Percentiles rank a stretch among this genome's conserved stretches.
These are phyloP conservation scores for Rhizophora apiculata DNA, from an alignment of 345 rosid genomes.

Conservation along the genomic window DNA sequence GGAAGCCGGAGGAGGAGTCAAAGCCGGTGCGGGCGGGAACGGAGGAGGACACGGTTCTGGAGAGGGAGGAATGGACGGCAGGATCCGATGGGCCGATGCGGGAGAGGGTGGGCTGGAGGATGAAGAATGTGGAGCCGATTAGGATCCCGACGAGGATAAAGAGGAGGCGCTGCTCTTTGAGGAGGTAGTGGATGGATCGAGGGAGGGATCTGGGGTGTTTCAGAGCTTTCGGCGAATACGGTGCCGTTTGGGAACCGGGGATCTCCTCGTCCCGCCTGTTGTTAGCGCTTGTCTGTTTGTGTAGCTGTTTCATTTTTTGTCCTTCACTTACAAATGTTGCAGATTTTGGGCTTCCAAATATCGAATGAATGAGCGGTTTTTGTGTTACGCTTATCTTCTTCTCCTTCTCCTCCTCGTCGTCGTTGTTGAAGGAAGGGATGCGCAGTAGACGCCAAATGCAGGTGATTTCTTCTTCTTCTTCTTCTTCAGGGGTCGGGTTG, in stretches of 20 bases:
- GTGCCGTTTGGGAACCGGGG: slow-evolving; percentile 37
- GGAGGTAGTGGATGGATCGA: slow-evolving; percentile 78
- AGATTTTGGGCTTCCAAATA: too few species aligned
- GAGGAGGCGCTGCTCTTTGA: slow-evolving; percentile 83
- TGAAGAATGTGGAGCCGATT: slow-evolving; percentile 91
- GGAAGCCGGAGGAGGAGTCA: neutral
- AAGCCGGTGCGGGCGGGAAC: neutral
- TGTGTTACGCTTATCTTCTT: too few species aligned
- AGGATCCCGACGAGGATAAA: slow-evolving; percentile 91
- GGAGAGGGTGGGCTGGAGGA: slow-evolving; percentile 84
- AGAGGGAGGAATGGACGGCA: slow-evolving; percentile 24
- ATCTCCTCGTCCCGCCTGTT: slow-evolving; percentile 60
- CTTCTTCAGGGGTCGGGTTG: too few species aligned
- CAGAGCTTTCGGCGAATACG: slow-evolving; percentile 63
- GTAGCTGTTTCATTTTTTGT: slow-evolving; percentile 66
- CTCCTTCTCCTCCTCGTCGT: too few species aligned
- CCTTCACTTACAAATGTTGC: too few species aligned
- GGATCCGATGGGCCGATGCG: slow-evolving; percentile 52
- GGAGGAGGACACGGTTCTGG: slow-evolving; percentile 32
- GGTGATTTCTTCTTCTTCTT: too few species aligned
- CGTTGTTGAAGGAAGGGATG: too few species aligned
- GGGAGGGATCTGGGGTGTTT: slow-evolving; percentile 82
- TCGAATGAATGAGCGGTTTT: too few species aligned
- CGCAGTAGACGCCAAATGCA: too few species aligned
- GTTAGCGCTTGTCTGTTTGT: slow-evolving; percentile 67